These are phyloP conservation scores for Colletotrichum spaethianum DNA, from an alignment of 2,329 filamentous ascomycete genomes.

Conservation along the genomic window DNA sequence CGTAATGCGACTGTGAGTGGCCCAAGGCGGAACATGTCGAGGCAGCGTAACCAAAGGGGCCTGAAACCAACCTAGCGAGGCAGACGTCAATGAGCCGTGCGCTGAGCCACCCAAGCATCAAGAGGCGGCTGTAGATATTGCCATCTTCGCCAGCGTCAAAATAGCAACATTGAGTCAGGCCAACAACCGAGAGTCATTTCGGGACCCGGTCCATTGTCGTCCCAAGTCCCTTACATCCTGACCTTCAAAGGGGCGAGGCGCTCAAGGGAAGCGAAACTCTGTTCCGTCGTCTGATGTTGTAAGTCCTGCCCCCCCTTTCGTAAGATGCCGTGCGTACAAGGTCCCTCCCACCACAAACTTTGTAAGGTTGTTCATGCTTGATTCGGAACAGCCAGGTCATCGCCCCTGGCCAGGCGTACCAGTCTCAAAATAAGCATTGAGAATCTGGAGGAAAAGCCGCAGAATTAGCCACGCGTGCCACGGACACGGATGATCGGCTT, in stretches of 20 bases:
- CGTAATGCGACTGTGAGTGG: constrained; percentile 15
- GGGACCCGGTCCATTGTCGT: constrained; percentile 39
- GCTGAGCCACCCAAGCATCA: constrained; percentile 30
- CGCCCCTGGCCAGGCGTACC: constrained; percentile 1
- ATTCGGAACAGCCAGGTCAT: constrained; percentile 19
- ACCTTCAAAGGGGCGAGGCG: constrained; percentile 34
- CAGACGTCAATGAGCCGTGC: constrained; percentile 29
- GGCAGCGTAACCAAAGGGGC: constrained; percentile 17
- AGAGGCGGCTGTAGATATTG: constrained; percentile 3
- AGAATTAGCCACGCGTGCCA: neutral
- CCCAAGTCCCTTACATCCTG: constrained; percentile 38
- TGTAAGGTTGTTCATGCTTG: constrained; percentile 35
- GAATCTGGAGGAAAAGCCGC: constrained; percentile 13
- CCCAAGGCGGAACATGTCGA: constrained; percentile 31
- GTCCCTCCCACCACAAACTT: neutral
- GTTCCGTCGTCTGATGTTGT: constrained; percentile 32
- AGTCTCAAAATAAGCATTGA: constrained; percentile 28
- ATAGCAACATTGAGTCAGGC: constrained; percentile 35
- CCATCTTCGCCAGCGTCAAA: constrained; percentile 13
- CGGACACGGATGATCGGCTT: constrained; percentile 27
- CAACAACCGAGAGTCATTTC: constrained; percentile 23
- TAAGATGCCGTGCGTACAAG: constrained; percentile 21
- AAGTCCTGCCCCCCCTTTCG: constrained; percentile 7
- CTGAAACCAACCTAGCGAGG: constrained; percentile 34
- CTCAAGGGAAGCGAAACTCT: constrained; percentile 37